These are phyloP conservation scores for Phytophthora sp. DNA, from an alignment of 352 stramenopile species.

Conservation along the genomic window DNA sequence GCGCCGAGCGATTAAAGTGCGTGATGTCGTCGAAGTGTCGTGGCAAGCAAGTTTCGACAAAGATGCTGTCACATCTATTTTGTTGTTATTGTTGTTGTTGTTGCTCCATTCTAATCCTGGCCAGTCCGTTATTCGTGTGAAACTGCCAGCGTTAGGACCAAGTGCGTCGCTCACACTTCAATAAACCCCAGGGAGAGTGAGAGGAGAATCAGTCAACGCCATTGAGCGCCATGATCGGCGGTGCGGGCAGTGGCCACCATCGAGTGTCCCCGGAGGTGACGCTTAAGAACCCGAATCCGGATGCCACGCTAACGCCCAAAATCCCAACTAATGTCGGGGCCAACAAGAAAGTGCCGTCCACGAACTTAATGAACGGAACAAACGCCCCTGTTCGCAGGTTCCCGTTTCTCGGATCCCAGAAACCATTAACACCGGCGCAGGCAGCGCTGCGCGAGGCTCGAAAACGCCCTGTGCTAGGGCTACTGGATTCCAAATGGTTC, in stretches of 20 bases:
- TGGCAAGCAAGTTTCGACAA: too few species aligned
- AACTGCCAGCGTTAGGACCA: slow-evolving; percentile 10
- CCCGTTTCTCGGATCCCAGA: slow-evolving; percentile 12
- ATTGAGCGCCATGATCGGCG: slow-evolving; percentile 30
- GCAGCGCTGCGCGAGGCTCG: slow-evolving; percentile 46
- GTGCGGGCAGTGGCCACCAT: slow-evolving; percentile 42
- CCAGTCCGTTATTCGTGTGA: too few species aligned
- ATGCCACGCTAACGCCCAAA: slow-evolving; percentile 67
- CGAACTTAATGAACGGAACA: slow-evolving; percentile 1
- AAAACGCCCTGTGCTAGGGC: slow-evolving; percentile 38
- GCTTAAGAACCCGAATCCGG: slow-evolving; percentile 65
- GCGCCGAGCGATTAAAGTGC: too few species aligned
- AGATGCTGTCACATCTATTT: too few species aligned
- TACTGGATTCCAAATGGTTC: slow-evolving; percentile 82
- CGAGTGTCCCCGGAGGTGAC: slow-evolving; percentile 79
- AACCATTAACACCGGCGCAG: slow-evolving; percentile 40
- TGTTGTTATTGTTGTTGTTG: too few species aligned
- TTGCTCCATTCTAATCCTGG: too few species aligned
- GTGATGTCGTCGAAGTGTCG: too few species aligned
- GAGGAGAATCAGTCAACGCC: too few species aligned
- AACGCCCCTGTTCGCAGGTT: slow-evolving; percentile 14
- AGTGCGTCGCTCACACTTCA: slow-evolving; percentile 9
- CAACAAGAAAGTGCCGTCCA: slow-evolving; percentile 26
- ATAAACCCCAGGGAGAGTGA: too few species aligned
- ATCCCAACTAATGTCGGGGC: slow-evolving; percentile 50